Conservation (phyloP, 2,329 filamentous ascomycete genomes). For the Neoarthrinium moseri region DNA sequence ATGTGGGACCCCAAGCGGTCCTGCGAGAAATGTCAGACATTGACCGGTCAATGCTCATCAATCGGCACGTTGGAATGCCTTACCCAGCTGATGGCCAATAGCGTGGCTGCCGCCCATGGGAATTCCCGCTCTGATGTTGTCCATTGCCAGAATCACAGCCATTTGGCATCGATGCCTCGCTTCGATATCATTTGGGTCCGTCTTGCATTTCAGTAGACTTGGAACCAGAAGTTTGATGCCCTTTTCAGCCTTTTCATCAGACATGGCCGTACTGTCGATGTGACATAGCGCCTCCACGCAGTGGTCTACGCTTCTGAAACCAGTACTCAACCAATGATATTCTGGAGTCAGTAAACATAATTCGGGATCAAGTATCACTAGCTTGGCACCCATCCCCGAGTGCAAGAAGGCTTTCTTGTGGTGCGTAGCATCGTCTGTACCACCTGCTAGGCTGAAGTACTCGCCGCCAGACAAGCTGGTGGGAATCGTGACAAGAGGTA, state of each 20-base stretch:
- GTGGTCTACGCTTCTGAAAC: background rate
- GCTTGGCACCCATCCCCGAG: background rate
- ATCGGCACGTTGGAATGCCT: too few species aligned
- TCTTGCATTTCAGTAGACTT: background rate
- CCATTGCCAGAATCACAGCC: background rate
- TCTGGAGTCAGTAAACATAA: background rate
- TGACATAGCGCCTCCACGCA: background rate
- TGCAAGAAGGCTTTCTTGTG: background rate
- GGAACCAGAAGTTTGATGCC: background rate
- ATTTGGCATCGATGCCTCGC: background rate
- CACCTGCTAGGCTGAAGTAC: background rate
- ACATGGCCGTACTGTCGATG: background rate
- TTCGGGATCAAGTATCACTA: background rate
- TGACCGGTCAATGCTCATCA: too few species aligned
- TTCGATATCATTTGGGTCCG: background rate
- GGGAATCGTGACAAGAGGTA: background rate
- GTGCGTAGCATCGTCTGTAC: background rate
- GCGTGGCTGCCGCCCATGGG: background rate
- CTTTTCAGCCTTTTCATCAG: background rate
- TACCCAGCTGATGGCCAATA: slow-evolving; percentile 2
- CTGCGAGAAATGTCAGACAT: too few species aligned
- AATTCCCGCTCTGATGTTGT: background rate
- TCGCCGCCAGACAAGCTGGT: background rate
- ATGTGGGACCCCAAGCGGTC: too few species aligned
- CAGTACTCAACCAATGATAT: background rate